phyloP scores from a whole-genome alignment of 2,329 filamentous ascomycete genomes.

The Neopestalotiopsis sp. region DNA sequence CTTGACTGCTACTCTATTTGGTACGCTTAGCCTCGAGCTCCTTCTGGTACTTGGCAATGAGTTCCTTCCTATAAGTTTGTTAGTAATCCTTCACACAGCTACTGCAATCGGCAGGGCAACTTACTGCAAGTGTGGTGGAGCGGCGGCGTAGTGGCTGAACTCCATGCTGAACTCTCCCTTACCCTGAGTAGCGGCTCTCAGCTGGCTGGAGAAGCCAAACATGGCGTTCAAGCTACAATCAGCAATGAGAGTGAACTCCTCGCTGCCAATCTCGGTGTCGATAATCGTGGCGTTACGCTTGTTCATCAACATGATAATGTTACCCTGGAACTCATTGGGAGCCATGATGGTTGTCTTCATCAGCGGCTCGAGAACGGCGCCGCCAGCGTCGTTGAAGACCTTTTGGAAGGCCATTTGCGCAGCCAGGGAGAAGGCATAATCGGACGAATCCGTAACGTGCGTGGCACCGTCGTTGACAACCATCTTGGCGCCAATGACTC shows the following conservation, averaged over 20 bases:
- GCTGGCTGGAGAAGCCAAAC: constrained; percentile 94
- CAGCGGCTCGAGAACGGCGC: constrained; percentile 88
- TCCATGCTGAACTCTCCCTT: constrained; percentile 99
- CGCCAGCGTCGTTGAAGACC: constrained; percentile 81
- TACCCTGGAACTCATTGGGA: constrained; percentile 96
- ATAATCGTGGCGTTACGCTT: constrained; percentile 95
- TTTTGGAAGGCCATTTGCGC: constrained; percentile 97
- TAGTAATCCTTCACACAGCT: constrained; percentile 23
- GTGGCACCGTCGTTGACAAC: constrained; percentile 95
- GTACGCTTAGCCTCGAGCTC: constrained; percentile 63
- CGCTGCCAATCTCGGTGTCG: constrained; percentile 90
- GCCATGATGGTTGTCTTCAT: constrained; percentile 99
- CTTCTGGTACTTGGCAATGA: constrained; percentile 63
- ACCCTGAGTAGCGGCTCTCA: constrained; percentile 92
- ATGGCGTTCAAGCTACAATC: constrained; percentile 96
- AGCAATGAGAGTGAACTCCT: constrained; percentile 91
- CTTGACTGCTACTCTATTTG: constrained; percentile 45
- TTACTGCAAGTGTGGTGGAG: constrained; percentile 88
- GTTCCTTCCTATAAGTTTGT: constrained; percentile 55
- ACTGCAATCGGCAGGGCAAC: constrained; percentile 40
- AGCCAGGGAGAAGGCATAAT: constrained; percentile 93
- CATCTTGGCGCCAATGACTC: constrained; percentile 88
- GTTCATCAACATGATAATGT: constrained; percentile 92
- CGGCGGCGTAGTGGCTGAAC: constrained; percentile 92
- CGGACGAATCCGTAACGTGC: constrained; percentile 96